Base-by-base conservation (phyloP, 495 filamentous ascomycete species). In the Darksidea phi region DNA sequence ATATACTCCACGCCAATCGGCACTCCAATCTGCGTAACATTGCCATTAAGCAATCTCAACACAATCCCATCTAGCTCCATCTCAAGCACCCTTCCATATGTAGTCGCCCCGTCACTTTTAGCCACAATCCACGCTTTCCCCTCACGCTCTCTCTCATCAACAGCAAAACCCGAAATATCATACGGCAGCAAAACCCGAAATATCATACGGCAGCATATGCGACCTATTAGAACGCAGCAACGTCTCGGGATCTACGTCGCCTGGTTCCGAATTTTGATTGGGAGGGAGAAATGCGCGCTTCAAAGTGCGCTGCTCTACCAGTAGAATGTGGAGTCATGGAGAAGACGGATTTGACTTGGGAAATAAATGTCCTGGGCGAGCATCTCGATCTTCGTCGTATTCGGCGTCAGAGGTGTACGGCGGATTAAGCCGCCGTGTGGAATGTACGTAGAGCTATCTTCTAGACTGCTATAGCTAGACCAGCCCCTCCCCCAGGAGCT, bases 1-100 rank as follows among this genome's bases (percentile, higher is more conserved):
- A 49, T 18, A 49, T 49, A 49, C 47, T 49, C 47, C 47, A 49
- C n/a, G 13, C 47, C 47, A 23, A 49, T 18, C 2, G 47, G 47
- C 5, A 49, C 23, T 2, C 47, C 47, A 49, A 49, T 26, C 18
- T 49, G 18, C 18, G 12, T 26, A n/a, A 26, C 17, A 6, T 49
- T 23, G 6, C 18, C 23, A 23, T 49, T 26, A 2, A 49, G 5
- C 13, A 49, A n/a, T 18, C 23, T 7, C 17, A 49, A 6, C 17
- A 5, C 47, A 20, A 4, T 23, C n/a, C 47, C 47, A 15, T 49
- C 47, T 6, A 49, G 15, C 18, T 15, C 47, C 47, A 26, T 49
- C 47, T 49, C 47, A 15, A 49, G 12, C 13, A 49, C 23, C 23
- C 23, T 49, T 15, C n/a, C 47, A 49, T 20, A 49, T 18, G 23